Conservation (phyloP, 1,284 basidiomycete species). For the Leccinum subspadiceum region DNA sequence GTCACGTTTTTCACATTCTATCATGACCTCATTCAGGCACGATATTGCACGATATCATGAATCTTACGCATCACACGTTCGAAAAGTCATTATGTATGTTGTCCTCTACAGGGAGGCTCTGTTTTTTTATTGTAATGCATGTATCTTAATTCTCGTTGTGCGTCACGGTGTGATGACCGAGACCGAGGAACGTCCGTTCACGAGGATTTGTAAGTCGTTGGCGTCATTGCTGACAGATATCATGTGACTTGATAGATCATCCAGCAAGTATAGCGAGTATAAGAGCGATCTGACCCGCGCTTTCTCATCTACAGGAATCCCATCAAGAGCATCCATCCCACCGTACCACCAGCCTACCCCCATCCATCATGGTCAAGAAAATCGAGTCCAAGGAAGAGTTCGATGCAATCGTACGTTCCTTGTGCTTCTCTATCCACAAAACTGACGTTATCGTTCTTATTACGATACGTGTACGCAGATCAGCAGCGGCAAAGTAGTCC, state of each 20-base stretch:
- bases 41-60: neutral
- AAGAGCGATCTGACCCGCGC: neutral
- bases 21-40: constrained; percentile 4
- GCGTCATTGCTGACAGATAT: neutral
- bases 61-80: neutral
- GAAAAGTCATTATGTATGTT: neutral
- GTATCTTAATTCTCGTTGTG: neutral
- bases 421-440: neutral
- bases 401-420: constrained; percentile 13
- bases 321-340: neutral
- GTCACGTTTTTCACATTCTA: constrained; percentile 2
- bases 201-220: neutral
- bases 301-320: neutral
- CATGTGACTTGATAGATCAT: constrained; percentile 5
- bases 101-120: neutral
- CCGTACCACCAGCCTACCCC: neutral
- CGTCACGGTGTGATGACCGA: neutral
- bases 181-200: neutral
- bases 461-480: constrained; percentile 2
- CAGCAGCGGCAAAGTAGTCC: constrained; percentile 37
- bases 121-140: neutral
- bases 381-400: constrained; percentile 14
- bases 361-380: constrained; percentile 1
- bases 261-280: neutral
- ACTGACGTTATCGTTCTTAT: neutral